These are phyloP conservation scores for Botryobasidium botryosum DNA, from an alignment of 768 basidiomycete species.

Conservation along the genomic window DNA sequence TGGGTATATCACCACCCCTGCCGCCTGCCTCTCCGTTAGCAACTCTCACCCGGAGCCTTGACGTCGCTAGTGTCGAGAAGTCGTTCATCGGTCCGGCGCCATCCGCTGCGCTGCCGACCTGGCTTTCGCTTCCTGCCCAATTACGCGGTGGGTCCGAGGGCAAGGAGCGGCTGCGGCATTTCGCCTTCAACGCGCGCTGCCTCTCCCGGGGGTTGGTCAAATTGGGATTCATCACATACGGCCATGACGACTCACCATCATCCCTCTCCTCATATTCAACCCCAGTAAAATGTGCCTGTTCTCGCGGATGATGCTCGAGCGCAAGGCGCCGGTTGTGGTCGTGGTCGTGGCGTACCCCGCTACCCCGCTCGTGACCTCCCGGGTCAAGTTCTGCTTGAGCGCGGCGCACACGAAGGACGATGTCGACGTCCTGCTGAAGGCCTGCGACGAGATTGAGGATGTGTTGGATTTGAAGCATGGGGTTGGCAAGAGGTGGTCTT, in stretches of 20 bases:
- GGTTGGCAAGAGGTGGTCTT: slow-evolving; percentile 48
- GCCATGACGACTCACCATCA: slow-evolving; percentile 84
- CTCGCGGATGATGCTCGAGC: slow-evolving; percentile 71
- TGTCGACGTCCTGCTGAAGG: slow-evolving; percentile 66
- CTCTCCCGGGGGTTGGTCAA: slow-evolving; percentile 71
- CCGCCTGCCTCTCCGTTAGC: too few relatives aligned
- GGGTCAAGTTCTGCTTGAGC: slow-evolving; percentile 88
- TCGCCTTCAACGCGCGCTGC: slow-evolving; percentile 93
- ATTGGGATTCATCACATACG: slow-evolving; percentile 94
- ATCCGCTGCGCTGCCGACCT: slow-evolving; percentile 44
- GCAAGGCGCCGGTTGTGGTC: slow-evolving; percentile 64
- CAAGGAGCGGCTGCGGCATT: slow-evolving; percentile 55
- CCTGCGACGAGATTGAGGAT: slow-evolving; percentile 86
- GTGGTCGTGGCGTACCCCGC: slow-evolving; percentile 88
- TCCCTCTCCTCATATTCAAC: slow-evolving; percentile 82
- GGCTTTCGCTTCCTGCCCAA: slow-evolving; percentile 56
- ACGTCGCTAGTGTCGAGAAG: slow-evolving; percentile 19
- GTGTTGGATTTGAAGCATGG: slow-evolving; percentile 81
- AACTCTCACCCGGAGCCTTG: too few relatives aligned
- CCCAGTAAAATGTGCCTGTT: slow-evolving; percentile 90
- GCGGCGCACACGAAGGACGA: slow-evolving; percentile 96
- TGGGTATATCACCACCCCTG: too few relatives aligned
- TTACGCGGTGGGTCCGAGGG: slow-evolving; percentile 79
- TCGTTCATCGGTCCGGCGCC: slow-evolving; percentile 57
- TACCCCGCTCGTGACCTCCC: slow-evolving; percentile 70